Conservation (phyloP, 139 green algal species). For the Nannochloris sp. region DNA sequence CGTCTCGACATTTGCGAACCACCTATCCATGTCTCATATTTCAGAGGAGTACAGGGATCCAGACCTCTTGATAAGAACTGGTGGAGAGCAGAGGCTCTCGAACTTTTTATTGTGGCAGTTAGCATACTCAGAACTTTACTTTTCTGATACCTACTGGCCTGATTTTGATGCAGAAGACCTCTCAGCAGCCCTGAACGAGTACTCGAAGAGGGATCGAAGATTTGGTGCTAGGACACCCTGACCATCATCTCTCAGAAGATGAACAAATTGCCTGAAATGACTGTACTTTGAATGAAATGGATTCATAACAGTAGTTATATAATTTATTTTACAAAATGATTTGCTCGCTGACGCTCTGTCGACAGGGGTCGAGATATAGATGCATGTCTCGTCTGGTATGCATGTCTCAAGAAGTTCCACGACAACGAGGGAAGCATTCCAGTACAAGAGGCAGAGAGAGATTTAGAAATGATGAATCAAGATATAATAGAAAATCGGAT, state of each 20-base stretch:
- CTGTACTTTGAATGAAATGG: too few relatives aligned
- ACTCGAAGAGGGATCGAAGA: conserved; percentile 31
- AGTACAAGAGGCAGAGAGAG: too few relatives aligned
- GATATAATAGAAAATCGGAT: too few relatives aligned
- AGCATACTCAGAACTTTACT: conserved; percentile 63
- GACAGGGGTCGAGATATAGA: too few relatives aligned
- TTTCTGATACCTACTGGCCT: conserved; percentile 46
- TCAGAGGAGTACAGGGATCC: conserved; percentile 23
- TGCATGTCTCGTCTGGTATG: too few relatives aligned
- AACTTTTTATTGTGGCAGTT: conserved; percentile 66
- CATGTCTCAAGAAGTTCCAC: too few relatives aligned
- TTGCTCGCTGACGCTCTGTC: too few relatives aligned
- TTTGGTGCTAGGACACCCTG: conserved; percentile 33
- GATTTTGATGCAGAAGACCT: conserved; percentile 50
- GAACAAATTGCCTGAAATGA: too few relatives aligned
- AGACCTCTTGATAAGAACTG: conserved; percentile 59
- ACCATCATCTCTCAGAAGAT: neutral
- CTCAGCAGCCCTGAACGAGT: conserved; percentile 30
- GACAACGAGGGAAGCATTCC: too few relatives aligned
- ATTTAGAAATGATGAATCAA: too few relatives aligned
- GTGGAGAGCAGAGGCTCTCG: conserved; percentile 51
- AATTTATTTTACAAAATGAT: too few relatives aligned
- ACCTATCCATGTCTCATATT: conserved; percentile 15
- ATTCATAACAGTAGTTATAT: too few relatives aligned
- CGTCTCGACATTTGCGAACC: neutral